Evolutionary conservation across 495 filamentous ascomycete genomes (phyloP).

Genomic region (Annulohypoxylon bovei): DNA sequence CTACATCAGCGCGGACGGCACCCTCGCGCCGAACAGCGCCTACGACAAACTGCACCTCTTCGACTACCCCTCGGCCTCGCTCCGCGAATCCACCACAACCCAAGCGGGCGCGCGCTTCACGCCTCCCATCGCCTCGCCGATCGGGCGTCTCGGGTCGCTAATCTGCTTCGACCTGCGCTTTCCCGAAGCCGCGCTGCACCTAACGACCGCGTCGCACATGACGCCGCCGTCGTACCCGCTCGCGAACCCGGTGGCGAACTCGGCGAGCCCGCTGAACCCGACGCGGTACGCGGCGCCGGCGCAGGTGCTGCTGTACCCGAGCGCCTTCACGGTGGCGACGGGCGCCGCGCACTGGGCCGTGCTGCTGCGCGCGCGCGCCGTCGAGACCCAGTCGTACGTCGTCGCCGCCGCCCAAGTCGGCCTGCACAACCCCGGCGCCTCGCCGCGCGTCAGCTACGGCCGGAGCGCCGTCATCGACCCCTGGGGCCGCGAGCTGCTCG

Average conservation of each 20-base stretch:
- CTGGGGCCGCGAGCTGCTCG: constrained; percentile 81
- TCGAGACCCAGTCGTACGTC: constrained; percentile 90
- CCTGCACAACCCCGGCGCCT: constrained; percentile 69
- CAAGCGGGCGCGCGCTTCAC: constrained; percentile 51
- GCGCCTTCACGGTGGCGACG: constrained; percentile 89
- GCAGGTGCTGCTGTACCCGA: constrained; percentile 81
- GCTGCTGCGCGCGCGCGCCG: constrained; percentile 80
- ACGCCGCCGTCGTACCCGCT: not conserved
- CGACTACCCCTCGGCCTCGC: constrained; percentile 46
- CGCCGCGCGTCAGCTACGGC: constrained; percentile 81
- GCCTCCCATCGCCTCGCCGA: constrained; percentile 73
- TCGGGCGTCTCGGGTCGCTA: constrained; percentile 78
- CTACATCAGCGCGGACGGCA: constrained; percentile 54
- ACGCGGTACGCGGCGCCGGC: not conserved
- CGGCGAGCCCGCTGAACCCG: not conserved
- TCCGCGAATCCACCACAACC: constrained; percentile 47
- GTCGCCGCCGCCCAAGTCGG: constrained; percentile 89
- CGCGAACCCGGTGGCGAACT: not conserved
- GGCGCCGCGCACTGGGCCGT: constrained; percentile 87
- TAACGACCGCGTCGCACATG: constrained; percentile 59
- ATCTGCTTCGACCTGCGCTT: constrained; percentile 97
- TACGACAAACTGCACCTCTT: constrained; percentile 70
- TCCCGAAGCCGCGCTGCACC: constrained; percentile 74
- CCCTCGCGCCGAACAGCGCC: constrained; percentile 41
- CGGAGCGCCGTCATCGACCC: constrained; percentile 88